Conservation (phyloP, 2,329 filamentous ascomycete genomes). For the Stenocarpella maydis region DNA sequence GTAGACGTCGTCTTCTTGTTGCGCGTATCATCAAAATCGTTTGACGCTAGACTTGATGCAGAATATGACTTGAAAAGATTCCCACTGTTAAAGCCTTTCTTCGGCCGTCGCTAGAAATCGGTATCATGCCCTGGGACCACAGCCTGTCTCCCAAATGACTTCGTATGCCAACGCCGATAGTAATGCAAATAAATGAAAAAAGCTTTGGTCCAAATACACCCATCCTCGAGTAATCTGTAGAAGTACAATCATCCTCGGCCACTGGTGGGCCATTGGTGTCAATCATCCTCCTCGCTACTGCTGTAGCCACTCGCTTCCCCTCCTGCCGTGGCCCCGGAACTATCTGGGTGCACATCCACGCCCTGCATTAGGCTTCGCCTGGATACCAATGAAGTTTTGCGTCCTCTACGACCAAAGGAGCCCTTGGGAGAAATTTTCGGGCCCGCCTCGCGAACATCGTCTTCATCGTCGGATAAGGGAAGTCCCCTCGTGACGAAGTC, state of each 20-base stretch:
- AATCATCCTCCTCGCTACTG: slow-evolving; percentile 43
- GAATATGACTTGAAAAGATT: not conserved
- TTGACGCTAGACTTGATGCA: not conserved
- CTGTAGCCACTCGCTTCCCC: slow-evolving; percentile 48
- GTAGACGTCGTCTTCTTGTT: no score
- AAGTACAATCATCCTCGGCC: not conserved
- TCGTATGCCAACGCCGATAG: not conserved
- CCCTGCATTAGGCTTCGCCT: not conserved
- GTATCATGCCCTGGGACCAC: slow-evolving; percentile 7
- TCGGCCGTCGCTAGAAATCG: slow-evolving; percentile 11
- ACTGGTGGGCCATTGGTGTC: not conserved
- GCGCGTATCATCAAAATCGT: no score
- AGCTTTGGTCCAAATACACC: not conserved
- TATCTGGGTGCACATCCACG: slow-evolving; percentile 41
- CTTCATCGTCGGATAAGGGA: slow-evolving; percentile 50
- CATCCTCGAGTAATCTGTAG: not conserved
- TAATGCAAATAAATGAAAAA: slow-evolving; percentile 4
- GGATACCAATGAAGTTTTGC: slow-evolving; percentile 4
- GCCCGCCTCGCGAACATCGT: slow-evolving; percentile 25
- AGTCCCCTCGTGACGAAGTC: slow-evolving; percentile 50
- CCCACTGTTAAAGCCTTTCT: not conserved
- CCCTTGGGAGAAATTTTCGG: not conserved
- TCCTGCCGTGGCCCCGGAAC: slow-evolving; percentile 51
- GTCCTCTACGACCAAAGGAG: not conserved
- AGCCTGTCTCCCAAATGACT: not conserved